Percentiles rank a stretch among this genome's conserved stretches.
phyloP scores from a whole-genome alignment of 345 rosid species.

The Citrus sp. region DNA sequence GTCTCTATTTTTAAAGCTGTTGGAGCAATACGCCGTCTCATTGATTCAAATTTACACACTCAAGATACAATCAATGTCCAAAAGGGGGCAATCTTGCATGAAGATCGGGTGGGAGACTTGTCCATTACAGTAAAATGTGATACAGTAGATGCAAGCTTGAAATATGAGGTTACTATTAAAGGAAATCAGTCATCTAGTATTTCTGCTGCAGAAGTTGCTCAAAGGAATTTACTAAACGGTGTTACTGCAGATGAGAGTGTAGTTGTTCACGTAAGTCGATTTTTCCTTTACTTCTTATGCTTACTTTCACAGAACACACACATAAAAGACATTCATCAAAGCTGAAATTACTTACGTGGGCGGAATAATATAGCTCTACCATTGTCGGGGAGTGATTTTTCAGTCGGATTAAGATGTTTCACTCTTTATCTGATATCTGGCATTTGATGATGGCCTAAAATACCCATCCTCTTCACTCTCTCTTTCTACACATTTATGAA shows the following conservation, averaged over 20 bases:
- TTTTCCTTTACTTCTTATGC: neutral
- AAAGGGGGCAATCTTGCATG: slow-evolving; percentile 30
- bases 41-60: slow-evolving; percentile 26
- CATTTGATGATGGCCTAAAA: no score
- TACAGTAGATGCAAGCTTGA: slow-evolving; percentile 28
- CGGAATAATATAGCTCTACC: neutral
- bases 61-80: slow-evolving; percentile 15
- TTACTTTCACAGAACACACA: neutral
- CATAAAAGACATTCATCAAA: neutral
- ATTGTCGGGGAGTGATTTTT: neutral
- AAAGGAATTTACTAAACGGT: slow-evolving; percentile 60
- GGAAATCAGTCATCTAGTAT: slow-evolving; percentile 22
- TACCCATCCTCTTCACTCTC: no score
- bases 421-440: no score
- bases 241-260: slow-evolving; percentile 68
- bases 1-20: slow-evolving; percentile 56
- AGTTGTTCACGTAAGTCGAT: slow-evolving; percentile 49
- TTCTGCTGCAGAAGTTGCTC: slow-evolving; percentile 35
- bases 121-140: slow-evolving; percentile 45
- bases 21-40: slow-evolving; percentile 29
- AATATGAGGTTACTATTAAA: slow-evolving; percentile 25
- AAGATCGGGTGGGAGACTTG: slow-evolving; percentile 60
- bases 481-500: no score
- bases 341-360: neutral
- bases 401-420: no score